Evolutionary conservation across 768 basidiomycete genomes (phyloP).

Genomic region (Russula foetens): DNA sequence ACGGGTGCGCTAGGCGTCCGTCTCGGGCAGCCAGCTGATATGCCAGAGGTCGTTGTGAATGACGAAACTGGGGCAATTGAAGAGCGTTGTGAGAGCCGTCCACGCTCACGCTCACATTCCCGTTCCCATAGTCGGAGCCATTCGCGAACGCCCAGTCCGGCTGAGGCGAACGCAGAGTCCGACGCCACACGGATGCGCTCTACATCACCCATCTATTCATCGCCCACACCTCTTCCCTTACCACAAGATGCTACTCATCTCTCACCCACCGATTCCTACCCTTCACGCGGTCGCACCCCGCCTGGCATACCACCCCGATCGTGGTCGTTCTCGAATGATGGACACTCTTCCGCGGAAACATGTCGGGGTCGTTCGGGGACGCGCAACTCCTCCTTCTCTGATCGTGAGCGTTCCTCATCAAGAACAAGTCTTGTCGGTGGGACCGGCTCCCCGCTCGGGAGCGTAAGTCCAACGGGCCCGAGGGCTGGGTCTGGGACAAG

Average conservation of each 20-base stretch:
- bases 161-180: conserved; percentile 14
- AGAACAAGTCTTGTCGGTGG: conserved; percentile 25
- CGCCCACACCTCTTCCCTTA: conserved; percentile 15
- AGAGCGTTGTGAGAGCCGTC: conserved; percentile 11
- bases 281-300: conserved; percentile 19
- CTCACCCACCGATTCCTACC: conserved; percentile 21
- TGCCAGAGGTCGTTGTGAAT: conserved; percentile 21
- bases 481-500: conserved; percentile 20
- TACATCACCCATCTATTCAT: background rate
- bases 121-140: conserved; percentile 16
- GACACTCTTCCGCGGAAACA: conserved; percentile 18
- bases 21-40: conserved; percentile 11
- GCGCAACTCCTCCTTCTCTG: conserved; percentile 45
- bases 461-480: conserved; percentile 30
- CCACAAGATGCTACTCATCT: conserved; percentile 20
- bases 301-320: conserved; percentile 19
- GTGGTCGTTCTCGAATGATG: conserved; percentile 23
- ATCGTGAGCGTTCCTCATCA: conserved; percentile 39
- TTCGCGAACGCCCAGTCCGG: conserved; percentile 20
- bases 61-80: conserved; percentile 16
- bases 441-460: conserved; percentile 29
- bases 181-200: background rate
- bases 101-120: conserved; percentile 11
- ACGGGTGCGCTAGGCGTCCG: conserved; percentile 12
- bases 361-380: conserved; percentile 48